These are phyloP conservation scores for Pulveroboletus sp. DNA, from an alignment of 768 basidiomycete genomes.

Conservation along the genomic window DNA sequence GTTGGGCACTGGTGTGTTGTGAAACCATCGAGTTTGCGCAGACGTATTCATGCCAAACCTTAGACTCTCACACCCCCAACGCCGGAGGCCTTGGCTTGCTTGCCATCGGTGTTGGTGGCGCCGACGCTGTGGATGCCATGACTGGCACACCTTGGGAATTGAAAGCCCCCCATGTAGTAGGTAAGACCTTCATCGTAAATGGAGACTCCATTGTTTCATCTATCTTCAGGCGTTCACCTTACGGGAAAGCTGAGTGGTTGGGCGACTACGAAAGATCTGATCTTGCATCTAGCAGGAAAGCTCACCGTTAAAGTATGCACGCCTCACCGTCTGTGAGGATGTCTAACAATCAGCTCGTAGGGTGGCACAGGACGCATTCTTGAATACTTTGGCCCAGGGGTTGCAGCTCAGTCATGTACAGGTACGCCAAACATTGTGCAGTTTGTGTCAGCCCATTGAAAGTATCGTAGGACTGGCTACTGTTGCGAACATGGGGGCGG, in stretches of 20 bases:
- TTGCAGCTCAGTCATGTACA: slow-evolving; percentile 86
- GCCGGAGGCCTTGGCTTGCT: slow-evolving; percentile 95
- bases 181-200: slow-evolving; percentile 36
- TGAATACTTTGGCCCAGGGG: slow-evolving; percentile 96
- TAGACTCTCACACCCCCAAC: slow-evolving; percentile 97
- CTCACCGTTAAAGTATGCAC: slow-evolving; percentile 81
- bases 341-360: slow-evolving; percentile 36
- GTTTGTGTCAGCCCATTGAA: not conserved
- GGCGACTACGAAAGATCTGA: slow-evolving; percentile 95
- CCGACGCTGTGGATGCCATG: slow-evolving; percentile 97
- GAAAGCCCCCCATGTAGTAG: slow-evolving; percentile 82
- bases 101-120: slow-evolving; percentile 98
- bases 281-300: slow-evolving; percentile 89
- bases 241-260: slow-evolving; percentile 86
- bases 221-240: slow-evolving; percentile 68
- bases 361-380: slow-evolving; percentile 95
- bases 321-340: not conserved
- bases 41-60: slow-evolving; percentile 5
- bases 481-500: slow-evolving; percentile 98
- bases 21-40: not conserved
- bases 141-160: slow-evolving; percentile 98
- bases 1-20: slow-evolving; percentile 69
- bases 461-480: slow-evolving; percentile 71
- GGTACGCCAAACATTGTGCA: slow-evolving; percentile 40
- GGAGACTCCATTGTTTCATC: not conserved